phyloP scores from a whole-genome alignment of 2,329 filamentous ascomycete species.

The Curvularia lunata region DNA sequence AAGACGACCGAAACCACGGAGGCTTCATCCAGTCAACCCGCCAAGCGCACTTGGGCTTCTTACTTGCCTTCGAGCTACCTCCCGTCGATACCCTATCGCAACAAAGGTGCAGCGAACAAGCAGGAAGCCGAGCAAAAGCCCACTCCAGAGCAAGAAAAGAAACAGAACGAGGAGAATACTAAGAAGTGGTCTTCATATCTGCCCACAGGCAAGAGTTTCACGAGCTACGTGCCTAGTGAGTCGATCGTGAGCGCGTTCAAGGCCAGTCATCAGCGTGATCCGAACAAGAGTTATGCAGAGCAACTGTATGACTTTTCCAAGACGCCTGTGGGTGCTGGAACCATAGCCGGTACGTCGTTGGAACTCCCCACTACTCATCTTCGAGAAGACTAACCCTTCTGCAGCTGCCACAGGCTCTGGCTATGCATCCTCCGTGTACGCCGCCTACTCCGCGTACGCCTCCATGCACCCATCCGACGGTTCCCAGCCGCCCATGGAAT shows the following conservation, averaged over 20 bases:
- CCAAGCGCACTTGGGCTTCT: conserved; percentile 48
- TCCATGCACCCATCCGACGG: conserved; percentile 40
- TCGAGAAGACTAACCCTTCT: conserved; percentile 1
- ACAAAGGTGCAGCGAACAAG: conserved; percentile 31
- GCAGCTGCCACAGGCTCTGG: conserved; percentile 55
- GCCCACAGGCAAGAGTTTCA: conserved; percentile 56
- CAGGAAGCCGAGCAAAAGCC: conserved; percentile 28
- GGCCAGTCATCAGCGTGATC: conserved; percentile 53
- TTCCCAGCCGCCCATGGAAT: conserved; percentile 53
- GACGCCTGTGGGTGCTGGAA: conserved; percentile 58
- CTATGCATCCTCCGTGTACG: conserved; percentile 56
- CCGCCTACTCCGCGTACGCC: conserved; percentile 57
- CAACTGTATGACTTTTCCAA: conserved; percentile 59
- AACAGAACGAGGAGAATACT: conserved; percentile 43
- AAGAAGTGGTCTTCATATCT: conserved; percentile 57
- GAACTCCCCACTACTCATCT: background rate
- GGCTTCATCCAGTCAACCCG: conserved; percentile 21
- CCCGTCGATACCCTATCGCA: conserved; percentile 41
- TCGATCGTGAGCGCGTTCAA: conserved; percentile 55
- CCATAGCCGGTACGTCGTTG: conserved; percentile 47
- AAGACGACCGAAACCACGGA: conserved; percentile 22
- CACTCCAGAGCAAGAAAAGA: conserved; percentile 38
- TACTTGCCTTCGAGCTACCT: conserved; percentile 42
- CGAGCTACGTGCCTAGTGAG: conserved; percentile 55
- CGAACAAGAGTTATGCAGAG: conserved; percentile 57